A percentile compares a stretch with the other conserved stretches of the same genome.
phyloP scores from a whole-genome alignment of 176 grass and related monocot genomes.

The Eleusine coracana region DNA sequence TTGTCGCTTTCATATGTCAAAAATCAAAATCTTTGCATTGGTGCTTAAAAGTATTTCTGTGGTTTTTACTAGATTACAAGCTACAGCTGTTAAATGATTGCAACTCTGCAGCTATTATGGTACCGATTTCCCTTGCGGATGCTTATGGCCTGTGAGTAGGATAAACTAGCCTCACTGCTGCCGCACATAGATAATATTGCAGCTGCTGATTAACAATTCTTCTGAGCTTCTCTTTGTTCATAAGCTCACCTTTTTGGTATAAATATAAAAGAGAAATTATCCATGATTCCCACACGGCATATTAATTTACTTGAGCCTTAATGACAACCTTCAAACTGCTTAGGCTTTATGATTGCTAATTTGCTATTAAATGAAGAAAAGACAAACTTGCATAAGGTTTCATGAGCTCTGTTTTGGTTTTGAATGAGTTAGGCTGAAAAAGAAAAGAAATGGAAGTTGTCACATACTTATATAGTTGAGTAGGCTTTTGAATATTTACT shows the following conservation, averaged over 20 bases:
- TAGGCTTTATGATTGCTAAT: not conserved
- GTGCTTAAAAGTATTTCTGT: not conserved
- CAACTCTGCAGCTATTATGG: not conserved
- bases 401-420: not conserved
- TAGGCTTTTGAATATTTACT: conserved; percentile 16
- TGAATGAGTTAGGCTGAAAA: not conserved
- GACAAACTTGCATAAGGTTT: not conserved
- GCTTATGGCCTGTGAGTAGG: not conserved
- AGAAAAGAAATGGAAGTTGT: not conserved
- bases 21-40: not conserved
- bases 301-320: not conserved
- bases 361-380: not conserved
- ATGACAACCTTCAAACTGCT: not conserved
- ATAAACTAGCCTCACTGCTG: not conserved
- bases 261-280: not conserved
- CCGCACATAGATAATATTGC: not conserved
- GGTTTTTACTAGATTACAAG: not conserved
- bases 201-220: not conserved
- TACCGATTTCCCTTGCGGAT: not conserved
- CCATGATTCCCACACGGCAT: not conserved
- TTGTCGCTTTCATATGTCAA: not conserved
- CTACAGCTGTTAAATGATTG: not conserved
- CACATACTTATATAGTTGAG: too few relatives aligned
- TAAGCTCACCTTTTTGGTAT: not conserved
- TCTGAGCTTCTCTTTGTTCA: not conserved